These are phyloP conservation scores for Brachypodium distachyon DNA, from an alignment of 202 grass and related monocot species.

Conservation along the genomic window DNA sequence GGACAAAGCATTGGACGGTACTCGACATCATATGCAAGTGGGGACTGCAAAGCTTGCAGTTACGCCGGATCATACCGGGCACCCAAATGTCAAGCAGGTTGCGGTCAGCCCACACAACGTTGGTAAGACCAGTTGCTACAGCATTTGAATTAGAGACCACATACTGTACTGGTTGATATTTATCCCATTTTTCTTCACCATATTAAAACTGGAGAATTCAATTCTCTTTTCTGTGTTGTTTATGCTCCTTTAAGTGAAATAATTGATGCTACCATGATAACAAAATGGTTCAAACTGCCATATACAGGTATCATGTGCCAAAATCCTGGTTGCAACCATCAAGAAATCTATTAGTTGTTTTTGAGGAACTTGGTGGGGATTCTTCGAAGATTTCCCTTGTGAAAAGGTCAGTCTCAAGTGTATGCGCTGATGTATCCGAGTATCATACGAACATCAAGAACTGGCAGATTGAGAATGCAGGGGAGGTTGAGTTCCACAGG, in stretches of 20 bases:
- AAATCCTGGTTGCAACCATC: conserved; percentile 78
- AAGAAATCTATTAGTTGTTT: conserved; percentile 81
- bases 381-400: conserved; percentile 67
- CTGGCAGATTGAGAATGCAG: conserved; percentile 72
- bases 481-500: conserved; percentile 37
- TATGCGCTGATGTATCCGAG: conserved; percentile 90
- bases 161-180: background rate
- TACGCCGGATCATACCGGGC: conserved; percentile 65
- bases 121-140: conserved; percentile 45
- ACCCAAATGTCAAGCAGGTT: conserved; percentile 77
- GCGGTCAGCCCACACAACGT: conserved; percentile 72
- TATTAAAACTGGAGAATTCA: background rate
- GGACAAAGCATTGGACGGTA: conserved; percentile 95
- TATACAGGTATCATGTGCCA: conserved; percentile 89
- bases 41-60: conserved; percentile 54
- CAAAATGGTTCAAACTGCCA: background rate
- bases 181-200: background rate
- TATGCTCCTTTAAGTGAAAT: background rate
- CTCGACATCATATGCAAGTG: conserved; percentile 62
- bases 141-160: background rate
- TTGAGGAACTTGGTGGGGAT: conserved; percentile 92
- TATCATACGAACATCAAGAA: conserved; percentile 78
- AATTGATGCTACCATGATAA: background rate
- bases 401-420: conserved; percentile 71
- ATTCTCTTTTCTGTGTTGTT: background rate